phyloP scores from a whole-genome alignment of 768 basidiomycete species.

The Leccinum fibrillosum region DNA sequence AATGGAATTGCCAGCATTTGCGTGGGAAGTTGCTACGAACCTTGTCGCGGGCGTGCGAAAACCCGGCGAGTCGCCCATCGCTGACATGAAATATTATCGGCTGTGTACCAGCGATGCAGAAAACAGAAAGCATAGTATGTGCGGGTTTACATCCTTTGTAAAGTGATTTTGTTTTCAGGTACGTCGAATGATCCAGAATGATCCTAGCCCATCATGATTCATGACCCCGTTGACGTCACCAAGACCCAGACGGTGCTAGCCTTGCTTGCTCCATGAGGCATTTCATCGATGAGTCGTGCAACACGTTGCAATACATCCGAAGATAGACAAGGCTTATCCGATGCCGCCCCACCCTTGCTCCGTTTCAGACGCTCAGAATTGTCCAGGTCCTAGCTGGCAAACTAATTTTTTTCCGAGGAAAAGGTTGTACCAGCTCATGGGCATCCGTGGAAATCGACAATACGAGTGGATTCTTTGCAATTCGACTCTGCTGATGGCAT shows the following conservation, averaged over 20 bases:
- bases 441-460: conserved; percentile 1
- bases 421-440: not conserved
- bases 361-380: conserved; percentile 1
- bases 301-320: conserved; percentile 14
- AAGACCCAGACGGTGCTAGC: not conserved
- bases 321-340: conserved; percentile 4
- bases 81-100: too few species aligned
- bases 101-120: too few species aligned
- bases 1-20: too few species aligned
- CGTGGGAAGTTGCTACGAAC: too few species aligned
- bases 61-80: too few species aligned
- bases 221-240: not conserved
- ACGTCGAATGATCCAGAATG: not conserved
- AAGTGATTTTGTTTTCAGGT: too few species aligned
- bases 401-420: conserved; percentile 1
- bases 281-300: conserved; percentile 1
- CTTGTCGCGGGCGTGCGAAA: too few species aligned
- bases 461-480: conserved; percentile 2
- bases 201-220: not conserved
- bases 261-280: not conserved
- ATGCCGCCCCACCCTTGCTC: not conserved
- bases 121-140: too few species aligned
- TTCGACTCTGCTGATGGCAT: conserved; percentile 6
- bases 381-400: not conserved
- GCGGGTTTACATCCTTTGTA: too few species aligned